Conservation (phyloP, 768 basidiomycete genomes). For the Lactifluus pinguis region DNA sequence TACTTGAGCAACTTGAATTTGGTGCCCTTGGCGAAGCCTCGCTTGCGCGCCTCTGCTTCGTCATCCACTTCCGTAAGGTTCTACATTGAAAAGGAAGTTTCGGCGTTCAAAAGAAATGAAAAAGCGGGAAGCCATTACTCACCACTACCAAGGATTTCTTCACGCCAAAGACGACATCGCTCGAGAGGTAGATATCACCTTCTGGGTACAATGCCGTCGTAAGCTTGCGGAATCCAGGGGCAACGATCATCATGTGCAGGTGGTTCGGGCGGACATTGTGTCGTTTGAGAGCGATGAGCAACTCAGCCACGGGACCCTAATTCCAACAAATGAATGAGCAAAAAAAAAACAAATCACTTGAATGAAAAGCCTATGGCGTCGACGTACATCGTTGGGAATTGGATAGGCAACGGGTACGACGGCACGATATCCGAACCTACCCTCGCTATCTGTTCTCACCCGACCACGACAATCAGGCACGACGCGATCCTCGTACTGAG, state of each 20-base stretch:
- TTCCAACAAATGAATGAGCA: neutral
- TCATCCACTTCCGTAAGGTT: slow-evolving; percentile 46
- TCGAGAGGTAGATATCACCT: slow-evolving; percentile 54
- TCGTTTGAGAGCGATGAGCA: slow-evolving; percentile 48
- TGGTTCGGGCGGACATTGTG: slow-evolving; percentile 79
- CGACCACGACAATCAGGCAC: slow-evolving; percentile 69
- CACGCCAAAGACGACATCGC: slow-evolving; percentile 77
- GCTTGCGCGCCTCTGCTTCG: slow-evolving; percentile 42
- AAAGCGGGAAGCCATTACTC: slow-evolving; percentile 22
- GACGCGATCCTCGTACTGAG: slow-evolving; percentile 45
- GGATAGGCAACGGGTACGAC: slow-evolving; percentile 64
- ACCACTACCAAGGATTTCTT: slow-evolving; percentile 73
- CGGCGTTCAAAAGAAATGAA: neutral
- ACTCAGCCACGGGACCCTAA: slow-evolving; percentile 62
- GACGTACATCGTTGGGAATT: slow-evolving; percentile 58
- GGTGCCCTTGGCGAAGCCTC: slow-evolving; percentile 41
- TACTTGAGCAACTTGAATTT: slow-evolving; percentile 40
- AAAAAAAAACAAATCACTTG: neutral
- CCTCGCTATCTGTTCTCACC: slow-evolving; percentile 48
- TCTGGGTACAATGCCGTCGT: slow-evolving; percentile 68
- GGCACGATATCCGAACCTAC: slow-evolving; percentile 61
- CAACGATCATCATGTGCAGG: slow-evolving; percentile 64
- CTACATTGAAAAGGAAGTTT: slow-evolving; percentile 20
- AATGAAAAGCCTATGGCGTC: neutral
- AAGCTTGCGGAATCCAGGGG: slow-evolving; percentile 64